Percentiles rank a stretch among this genome's conserved stretches.
Conservation (phyloP, 2,329 filamentous ascomycete species). For the Beauveria brongniartii region DNA sequence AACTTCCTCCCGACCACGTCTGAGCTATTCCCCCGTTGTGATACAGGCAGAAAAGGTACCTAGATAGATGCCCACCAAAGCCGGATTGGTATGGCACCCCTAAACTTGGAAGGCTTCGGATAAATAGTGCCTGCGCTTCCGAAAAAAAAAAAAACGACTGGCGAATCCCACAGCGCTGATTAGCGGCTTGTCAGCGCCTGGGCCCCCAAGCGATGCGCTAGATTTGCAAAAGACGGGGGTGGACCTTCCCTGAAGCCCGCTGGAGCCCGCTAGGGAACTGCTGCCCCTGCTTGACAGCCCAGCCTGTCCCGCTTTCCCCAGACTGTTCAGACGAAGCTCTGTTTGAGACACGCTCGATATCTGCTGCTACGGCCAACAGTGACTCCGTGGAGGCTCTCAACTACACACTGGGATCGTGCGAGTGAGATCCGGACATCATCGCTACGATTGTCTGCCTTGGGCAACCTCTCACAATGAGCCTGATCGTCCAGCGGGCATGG, state of each 20-base stretch:
- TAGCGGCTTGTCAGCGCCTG: neutral
- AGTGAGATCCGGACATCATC: neutral
- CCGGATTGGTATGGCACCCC: neutral
- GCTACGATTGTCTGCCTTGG: neutral
- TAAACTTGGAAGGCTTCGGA: constrained; percentile 3
- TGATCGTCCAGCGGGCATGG: neutral
- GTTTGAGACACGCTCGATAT: neutral
- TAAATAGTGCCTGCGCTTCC: constrained; percentile 10
- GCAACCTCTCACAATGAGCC: neutral
- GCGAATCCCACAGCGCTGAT: constrained; percentile 2
- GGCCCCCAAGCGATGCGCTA: constrained; percentile 5
- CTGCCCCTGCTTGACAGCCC: neutral
- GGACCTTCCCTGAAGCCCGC: constrained; percentile 1
- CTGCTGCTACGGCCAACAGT: neutral
- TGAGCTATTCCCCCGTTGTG: neutral
- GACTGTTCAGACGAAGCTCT: constrained; percentile 9
- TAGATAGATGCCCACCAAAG: too few relatives aligned
- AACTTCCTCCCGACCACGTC: too few relatives aligned
- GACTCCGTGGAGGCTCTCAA: neutral
- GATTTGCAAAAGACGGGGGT: constrained; percentile 3
- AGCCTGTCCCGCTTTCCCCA: constrained; percentile 7
- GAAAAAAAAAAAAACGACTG: neutral
- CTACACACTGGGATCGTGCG: neutral
- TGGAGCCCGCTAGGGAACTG: constrained; percentile 2
- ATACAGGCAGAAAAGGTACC: neutral